Evolutionary conservation across 2,329 filamentous ascomycete species (phyloP).

Genomic region (Plenodomus lindquistii): DNA sequence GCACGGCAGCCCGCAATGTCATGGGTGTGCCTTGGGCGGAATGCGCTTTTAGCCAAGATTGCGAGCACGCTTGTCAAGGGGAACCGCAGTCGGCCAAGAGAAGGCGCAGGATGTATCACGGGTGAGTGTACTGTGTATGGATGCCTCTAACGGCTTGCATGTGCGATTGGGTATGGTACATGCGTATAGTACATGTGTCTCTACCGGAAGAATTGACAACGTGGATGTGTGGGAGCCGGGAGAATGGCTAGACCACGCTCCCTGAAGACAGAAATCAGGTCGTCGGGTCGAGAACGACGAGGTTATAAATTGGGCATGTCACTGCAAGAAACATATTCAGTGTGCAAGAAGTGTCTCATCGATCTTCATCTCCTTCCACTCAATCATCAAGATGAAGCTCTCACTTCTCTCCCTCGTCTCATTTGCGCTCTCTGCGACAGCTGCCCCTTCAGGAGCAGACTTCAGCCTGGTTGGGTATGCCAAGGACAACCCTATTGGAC

Average conservation of each 20-base stretch:
- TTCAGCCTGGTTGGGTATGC: slow-evolving; percentile 38
- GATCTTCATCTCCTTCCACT: background rate
- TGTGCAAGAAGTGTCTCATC: background rate
- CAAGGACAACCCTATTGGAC: slow-evolving; percentile 40
- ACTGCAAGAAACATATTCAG: background rate
- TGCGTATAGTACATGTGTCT: background rate
- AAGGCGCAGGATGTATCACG: background rate
- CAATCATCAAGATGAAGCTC: slow-evolving; percentile 30
- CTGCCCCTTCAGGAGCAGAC: slow-evolving; percentile 22
- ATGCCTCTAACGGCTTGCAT: background rate
- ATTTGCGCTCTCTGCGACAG: slow-evolving; percentile 18
- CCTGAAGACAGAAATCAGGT: background rate
- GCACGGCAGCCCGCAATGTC: slow-evolving; percentile 7
- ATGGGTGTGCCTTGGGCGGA: slow-evolving; percentile 10
- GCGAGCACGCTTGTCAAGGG: slow-evolving; percentile 5
- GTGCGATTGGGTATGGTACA: background rate
- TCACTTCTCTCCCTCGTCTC: slow-evolving; percentile 23
- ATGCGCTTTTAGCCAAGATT: background rate
- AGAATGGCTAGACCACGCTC: background rate
- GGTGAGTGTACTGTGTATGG: background rate
- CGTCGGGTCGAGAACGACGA: background rate
- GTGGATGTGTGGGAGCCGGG: background rate
- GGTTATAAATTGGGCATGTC: slow-evolving; percentile 3
- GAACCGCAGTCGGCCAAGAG: slow-evolving; percentile 5
- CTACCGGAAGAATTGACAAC: slow-evolving; percentile 17